Percentiles rank a stretch among this genome's conserved stretches.
Conservation (phyloP, 2,329 filamentous ascomycete genomes). For the Didymella sp. region DNA sequence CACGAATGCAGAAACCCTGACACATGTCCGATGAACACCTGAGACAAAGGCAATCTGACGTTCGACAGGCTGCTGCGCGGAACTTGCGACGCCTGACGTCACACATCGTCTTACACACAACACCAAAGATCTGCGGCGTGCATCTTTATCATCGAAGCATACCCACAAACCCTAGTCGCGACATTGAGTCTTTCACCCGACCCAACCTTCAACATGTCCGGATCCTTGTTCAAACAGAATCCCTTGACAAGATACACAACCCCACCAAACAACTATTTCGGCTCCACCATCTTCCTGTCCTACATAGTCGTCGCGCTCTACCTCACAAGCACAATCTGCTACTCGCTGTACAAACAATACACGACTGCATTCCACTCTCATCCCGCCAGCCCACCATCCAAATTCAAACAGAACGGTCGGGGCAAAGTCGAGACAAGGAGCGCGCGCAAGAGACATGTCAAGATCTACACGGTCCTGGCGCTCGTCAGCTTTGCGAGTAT, state of each 20-base stretch:
- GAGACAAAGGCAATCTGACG: neutral
- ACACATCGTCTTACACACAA: conserved; percentile 19
- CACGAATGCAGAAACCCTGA: too few species aligned
- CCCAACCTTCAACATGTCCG: neutral
- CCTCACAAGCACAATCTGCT: conserved; percentile 26
- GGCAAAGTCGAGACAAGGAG: conserved; percentile 17
- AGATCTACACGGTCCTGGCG: conserved; percentile 37
- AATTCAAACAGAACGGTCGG: conserved; percentile 5
- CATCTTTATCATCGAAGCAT: neutral
- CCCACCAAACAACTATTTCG: conserved; percentile 41
- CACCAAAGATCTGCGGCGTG: neutral
- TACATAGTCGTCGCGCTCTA: conserved; percentile 41
- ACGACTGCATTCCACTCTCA: conserved; percentile 1
- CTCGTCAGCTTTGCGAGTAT: conserved; percentile 38
- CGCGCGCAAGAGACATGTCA: conserved; percentile 34
- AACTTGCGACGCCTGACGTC: conserved; percentile 39
- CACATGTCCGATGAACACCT: neutral
- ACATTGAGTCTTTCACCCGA: neutral
- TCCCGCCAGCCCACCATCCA: neutral
- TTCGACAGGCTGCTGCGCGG: neutral
- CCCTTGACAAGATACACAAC: conserved; percentile 14
- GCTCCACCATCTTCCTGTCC: conserved; percentile 39
- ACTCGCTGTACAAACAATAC: conserved; percentile 33
- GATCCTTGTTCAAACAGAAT: neutral
- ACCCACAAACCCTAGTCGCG: neutral